Evolutionary conservation across 1,284 basidiomycete genomes (phyloP).

Genomic region (Rhodotorula glutinis): DNA sequence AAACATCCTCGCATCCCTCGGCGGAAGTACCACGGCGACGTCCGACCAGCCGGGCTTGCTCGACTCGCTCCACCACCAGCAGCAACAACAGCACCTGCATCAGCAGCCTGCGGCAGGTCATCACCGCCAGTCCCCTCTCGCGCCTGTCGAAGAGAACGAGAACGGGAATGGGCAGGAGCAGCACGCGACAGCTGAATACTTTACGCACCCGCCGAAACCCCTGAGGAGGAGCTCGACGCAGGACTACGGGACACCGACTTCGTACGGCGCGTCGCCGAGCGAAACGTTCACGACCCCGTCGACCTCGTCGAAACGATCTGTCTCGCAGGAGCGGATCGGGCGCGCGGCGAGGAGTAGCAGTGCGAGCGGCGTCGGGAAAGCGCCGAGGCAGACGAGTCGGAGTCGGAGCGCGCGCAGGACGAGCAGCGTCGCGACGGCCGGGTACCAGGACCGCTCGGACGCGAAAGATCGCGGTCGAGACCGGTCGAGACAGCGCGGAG

Average conservation of each 20-base stretch:
- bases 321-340: slow-evolving; percentile 1
- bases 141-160: background rate
- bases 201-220: background rate
- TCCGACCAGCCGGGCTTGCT: no score
- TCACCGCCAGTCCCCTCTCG: background rate
- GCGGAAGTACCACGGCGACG: background rate
- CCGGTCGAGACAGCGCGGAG: background rate
- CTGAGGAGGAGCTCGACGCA: background rate
- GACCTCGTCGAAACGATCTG: slow-evolving; percentile 2
- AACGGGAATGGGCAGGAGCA: background rate
- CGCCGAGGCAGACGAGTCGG: slow-evolving; percentile 28
- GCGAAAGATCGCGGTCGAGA: background rate
- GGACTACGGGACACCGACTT: background rate
- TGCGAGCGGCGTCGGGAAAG: slow-evolving; percentile 29
- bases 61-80: background rate
- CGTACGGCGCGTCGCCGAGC: background rate
- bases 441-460: slow-evolving; percentile 16
- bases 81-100: background rate
- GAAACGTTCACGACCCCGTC: background rate
- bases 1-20: slow-evolving; percentile 18
- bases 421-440: slow-evolving; percentile 16
- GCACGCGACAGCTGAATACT: background rate
- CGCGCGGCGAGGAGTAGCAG: background rate
- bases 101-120: background rate
- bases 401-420: slow-evolving; percentile 26